A percentile compares a stretch with the other conserved stretches of the same genome.
phyloP scores from a whole-genome alignment of 768 basidiomycete species.

The Kondoa subrosea region DNA sequence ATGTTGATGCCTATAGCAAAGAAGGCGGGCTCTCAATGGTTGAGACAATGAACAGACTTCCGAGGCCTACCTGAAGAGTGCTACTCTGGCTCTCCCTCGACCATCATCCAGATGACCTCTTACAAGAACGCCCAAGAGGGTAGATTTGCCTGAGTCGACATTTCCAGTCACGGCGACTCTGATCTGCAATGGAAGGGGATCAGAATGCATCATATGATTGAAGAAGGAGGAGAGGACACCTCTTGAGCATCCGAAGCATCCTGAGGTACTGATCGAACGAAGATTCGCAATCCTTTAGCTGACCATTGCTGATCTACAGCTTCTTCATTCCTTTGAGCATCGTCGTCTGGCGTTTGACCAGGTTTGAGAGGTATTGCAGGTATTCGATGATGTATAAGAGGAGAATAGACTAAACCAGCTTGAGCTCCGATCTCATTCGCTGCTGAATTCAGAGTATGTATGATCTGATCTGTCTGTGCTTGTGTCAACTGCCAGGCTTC shows the following conservation, averaged over 20 bases:
- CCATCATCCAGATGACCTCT: constrained; percentile 43
- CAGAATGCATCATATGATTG: not conserved
- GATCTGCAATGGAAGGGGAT: constrained; percentile 47
- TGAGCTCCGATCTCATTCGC: constrained; percentile 25
- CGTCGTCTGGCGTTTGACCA: constrained; percentile 9
- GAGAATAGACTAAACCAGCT: constrained; percentile 29
- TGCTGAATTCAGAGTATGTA: constrained; percentile 25
- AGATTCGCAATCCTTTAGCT: constrained; percentile 11
- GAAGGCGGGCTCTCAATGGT: too few species aligned
- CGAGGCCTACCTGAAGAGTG: constrained; percentile 81
- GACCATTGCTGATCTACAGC: constrained; percentile 13
- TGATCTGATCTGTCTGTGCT: constrained; percentile 13
- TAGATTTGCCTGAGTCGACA: constrained; percentile 77
- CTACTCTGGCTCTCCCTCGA: constrained; percentile 43
- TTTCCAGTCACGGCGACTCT: constrained; percentile 93
- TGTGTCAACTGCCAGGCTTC: not conserved
- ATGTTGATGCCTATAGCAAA: constrained; percentile 94
- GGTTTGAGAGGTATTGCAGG: not conserved
- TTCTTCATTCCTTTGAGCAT: constrained; percentile 17
- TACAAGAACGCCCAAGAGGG: constrained; percentile 87
- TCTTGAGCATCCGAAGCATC: constrained; percentile 4
- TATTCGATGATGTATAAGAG: constrained; percentile 9
- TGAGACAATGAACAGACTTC: too few species aligned
- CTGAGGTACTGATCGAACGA: constrained; percentile 16
- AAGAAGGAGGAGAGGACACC: not conserved